These are phyloP conservation scores for Tulasnella sp. DNA, from an alignment of 768 basidiomycete species.

Conservation along the genomic window DNA sequence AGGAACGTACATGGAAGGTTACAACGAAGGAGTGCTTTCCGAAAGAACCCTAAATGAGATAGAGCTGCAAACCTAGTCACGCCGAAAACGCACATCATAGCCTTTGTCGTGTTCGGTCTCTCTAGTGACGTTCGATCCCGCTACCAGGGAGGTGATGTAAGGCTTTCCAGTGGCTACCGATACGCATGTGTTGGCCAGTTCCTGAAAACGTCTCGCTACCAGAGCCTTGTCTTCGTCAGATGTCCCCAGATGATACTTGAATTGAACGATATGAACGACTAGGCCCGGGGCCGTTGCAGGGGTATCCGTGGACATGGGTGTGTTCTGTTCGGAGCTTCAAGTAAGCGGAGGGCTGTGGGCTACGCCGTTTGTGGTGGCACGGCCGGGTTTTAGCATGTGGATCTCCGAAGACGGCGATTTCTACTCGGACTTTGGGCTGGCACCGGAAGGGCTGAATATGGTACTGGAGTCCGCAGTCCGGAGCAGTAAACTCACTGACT, in stretches of 20 bases:
- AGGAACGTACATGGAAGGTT: constrained; percentile 9
- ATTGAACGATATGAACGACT: constrained; percentile 19
- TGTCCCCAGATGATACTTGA: constrained; percentile 8
- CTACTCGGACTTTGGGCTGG: not conserved
- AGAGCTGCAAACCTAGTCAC: not conserved
- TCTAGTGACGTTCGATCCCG: constrained; percentile 14
- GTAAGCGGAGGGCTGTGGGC: not conserved
- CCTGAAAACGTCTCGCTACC: constrained; percentile 14
- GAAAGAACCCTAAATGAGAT: not conserved
- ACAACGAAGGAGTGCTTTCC: constrained; percentile 21
- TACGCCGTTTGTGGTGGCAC: not conserved
- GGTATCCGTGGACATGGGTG: not conserved
- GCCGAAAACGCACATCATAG: not conserved
- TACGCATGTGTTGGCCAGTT: not conserved
- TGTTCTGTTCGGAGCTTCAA: not conserved
- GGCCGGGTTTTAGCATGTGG: not conserved
- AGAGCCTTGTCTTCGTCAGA: not conserved
- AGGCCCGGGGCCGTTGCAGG: not conserved
- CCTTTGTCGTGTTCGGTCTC: constrained; percentile 16
- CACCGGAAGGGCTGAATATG: not conserved
- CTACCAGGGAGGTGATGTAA: constrained; percentile 17
- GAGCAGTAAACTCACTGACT: not conserved
- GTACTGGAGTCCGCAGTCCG: not conserved
- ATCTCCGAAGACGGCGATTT: constrained; percentile 4
- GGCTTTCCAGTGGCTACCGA: not conserved